A percentile compares a stretch with the other conserved stretches of the same genome.
These are phyloP conservation scores for Acmispon strigosus DNA, from an alignment of 306 rosid genomes.

Conservation along the genomic window DNA sequence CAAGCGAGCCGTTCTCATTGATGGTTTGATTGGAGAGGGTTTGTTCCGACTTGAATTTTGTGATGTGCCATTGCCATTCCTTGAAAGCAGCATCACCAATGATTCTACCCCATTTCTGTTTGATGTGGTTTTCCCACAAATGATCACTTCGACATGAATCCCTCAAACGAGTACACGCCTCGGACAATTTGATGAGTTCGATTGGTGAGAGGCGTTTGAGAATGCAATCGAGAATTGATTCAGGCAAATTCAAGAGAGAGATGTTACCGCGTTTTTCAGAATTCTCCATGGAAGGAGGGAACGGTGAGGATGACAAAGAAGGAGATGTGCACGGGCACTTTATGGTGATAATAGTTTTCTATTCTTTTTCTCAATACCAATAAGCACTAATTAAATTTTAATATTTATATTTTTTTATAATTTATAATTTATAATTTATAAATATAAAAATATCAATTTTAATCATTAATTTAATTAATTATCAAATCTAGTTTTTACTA, in stretches of 20 bases:
- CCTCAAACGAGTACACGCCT: constrained; percentile 45
- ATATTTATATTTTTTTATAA: too few species aligned
- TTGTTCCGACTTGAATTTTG: constrained; percentile 12
- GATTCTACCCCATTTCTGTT: constrained; percentile 51
- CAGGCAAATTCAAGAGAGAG: constrained; percentile 61
- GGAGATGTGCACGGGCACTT: too few species aligned
- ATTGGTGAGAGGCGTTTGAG: constrained; percentile 53
- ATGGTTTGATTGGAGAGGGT: not conserved
- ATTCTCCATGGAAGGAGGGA: constrained; percentile 1
- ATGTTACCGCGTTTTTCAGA: constrained; percentile 12
- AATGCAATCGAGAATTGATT: constrained; percentile 41
- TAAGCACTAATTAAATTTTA: too few species aligned
- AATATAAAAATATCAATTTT: too few species aligned
- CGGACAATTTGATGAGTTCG: constrained; percentile 38
- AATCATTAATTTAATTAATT: too few species aligned
- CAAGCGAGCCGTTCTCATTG: constrained; percentile 29
- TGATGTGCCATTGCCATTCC: constrained; percentile 47
- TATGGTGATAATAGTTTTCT: too few species aligned
- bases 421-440: too few species aligned
- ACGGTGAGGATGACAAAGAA: too few species aligned
- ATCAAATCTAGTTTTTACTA: too few species aligned
- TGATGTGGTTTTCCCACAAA: constrained; percentile 52
- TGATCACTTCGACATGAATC: constrained; percentile 42
- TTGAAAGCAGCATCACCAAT: constrained; percentile 38
- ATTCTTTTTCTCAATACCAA: too few species aligned